These are phyloP conservation scores for Colletotrichum sublineola DNA, from an alignment of 2,329 filamentous ascomycete species.

Conservation along the genomic window DNA sequence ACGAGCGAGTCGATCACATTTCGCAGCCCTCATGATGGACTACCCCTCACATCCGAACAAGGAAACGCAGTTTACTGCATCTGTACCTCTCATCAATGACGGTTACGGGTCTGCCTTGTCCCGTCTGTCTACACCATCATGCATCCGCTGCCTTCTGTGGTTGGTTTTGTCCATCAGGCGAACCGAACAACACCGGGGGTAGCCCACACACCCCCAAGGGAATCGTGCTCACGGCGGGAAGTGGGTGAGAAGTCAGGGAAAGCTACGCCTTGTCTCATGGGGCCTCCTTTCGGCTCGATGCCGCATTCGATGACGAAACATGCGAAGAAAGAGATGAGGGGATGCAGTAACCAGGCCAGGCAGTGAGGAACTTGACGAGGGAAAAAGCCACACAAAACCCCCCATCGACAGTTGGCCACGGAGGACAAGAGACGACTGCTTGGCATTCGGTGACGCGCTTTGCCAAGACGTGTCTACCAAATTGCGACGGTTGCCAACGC, in stretches of 20 bases:
- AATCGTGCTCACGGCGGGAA: background rate
- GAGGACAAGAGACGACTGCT: conserved; percentile 26
- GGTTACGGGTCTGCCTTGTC: background rate
- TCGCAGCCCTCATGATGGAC: background rate
- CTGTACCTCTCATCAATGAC: background rate
- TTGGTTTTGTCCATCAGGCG: background rate
- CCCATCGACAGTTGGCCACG: conserved; percentile 1
- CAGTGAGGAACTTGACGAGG: background rate
- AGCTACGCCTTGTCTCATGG: background rate
- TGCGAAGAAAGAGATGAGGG: background rate
- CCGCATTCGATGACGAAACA: background rate
- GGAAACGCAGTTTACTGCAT: background rate
- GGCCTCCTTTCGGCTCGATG: background rate
- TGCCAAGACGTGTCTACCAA: conserved; percentile 21
- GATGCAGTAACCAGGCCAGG: background rate
- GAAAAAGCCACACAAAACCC: background rate
- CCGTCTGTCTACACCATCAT: background rate
- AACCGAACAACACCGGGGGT: background rate
- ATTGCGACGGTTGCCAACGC: conserved; percentile 23
- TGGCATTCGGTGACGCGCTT: conserved; percentile 22
- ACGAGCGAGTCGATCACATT: background rate
- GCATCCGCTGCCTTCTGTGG: background rate
- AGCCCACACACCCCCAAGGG: background rate
- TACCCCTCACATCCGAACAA: conserved; percentile 6
- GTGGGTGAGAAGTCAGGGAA: conserved; percentile 9